Percentiles rank a stretch among this genome's conserved stretches.
phyloP scores from a whole-genome alignment of 1,139 yeast genomes.

The Yamadazyma dendronema region DNA sequence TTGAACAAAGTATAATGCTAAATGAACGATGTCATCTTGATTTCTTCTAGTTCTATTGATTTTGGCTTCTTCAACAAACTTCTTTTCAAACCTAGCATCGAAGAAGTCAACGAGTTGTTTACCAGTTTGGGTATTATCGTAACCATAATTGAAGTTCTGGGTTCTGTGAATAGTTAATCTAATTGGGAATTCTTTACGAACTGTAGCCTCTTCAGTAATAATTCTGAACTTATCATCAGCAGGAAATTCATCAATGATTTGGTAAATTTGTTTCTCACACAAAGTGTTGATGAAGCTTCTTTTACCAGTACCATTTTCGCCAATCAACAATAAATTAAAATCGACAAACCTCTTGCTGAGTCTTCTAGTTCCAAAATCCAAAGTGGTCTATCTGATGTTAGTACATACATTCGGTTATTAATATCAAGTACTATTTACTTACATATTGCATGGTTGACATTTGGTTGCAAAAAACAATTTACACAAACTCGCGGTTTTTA shows the following conservation, averaged over 20 bases:
- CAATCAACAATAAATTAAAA: constrained; percentile 30
- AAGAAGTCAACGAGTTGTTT: constrained; percentile 42
- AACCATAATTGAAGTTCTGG: constrained; percentile 29
- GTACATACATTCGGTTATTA: no score
- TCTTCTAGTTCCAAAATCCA: constrained; percentile 16
- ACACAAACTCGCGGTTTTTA: neutral
- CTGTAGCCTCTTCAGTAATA: constrained; percentile 5
- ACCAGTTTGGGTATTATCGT: constrained; percentile 31
- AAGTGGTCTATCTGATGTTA: constrained; percentile 2
- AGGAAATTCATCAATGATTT: constrained; percentile 3
- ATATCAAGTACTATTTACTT: neutral
- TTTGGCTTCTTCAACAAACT: constrained; percentile 59
- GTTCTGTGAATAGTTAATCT: constrained; percentile 25
- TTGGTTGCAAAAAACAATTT: constrained; percentile 2
- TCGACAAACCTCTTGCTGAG: constrained; percentile 14
- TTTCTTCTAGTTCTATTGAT: constrained; percentile 54
- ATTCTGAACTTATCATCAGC: constrained; percentile 5
- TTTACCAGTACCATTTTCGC: constrained; percentile 37
- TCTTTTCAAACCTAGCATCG: constrained; percentile 53
- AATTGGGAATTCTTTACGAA: constrained; percentile 21
- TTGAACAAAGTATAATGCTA: constrained; percentile 56
- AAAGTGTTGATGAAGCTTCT: constrained; percentile 32
- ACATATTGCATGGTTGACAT: constrained; percentile 7
- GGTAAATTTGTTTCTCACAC: constrained; percentile 20
- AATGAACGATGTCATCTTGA: constrained; percentile 60